These are phyloP conservation scores for Nicotiana benthamiana DNA, from an alignment of 257 asterid species.

Conservation along the genomic window DNA sequence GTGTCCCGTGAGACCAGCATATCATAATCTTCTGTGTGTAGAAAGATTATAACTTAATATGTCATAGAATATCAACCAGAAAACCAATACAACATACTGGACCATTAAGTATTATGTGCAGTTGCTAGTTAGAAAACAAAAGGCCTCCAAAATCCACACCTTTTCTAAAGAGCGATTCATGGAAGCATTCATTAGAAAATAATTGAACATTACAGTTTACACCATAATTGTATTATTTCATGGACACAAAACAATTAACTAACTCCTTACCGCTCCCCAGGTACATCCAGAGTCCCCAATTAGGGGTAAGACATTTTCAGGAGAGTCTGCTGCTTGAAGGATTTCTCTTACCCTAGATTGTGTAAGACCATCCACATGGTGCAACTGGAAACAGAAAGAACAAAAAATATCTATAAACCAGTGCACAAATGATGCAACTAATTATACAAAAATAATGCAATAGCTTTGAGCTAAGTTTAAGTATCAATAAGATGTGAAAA, in stretches of 20 bases:
- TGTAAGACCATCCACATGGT: conserved; percentile 83
- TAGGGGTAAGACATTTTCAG: conserved; percentile 35
- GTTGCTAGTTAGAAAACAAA: background rate
- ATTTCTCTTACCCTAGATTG: conserved; percentile 44
- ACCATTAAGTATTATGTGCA: background rate
- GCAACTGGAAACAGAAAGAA: conserved; percentile 36
- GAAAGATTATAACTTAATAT: background rate
- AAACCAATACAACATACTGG: background rate
- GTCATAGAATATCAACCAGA: background rate
- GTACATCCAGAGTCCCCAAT: conserved; percentile 68
- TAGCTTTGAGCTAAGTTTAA: background rate
- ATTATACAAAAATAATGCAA: background rate
- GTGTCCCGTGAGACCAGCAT: background rate
- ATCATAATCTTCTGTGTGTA: background rate
- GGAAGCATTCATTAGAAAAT: background rate
- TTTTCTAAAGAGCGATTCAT: background rate
- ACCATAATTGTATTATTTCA: background rate
- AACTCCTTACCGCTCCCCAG: conserved; percentile 59
- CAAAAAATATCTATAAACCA: background rate
- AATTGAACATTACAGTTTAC: background rate
- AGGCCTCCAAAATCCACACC: background rate
- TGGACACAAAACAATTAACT: background rate
- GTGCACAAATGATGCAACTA: background rate
- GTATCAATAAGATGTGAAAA: background rate
- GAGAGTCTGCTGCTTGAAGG: conserved; percentile 42